A percentile compares a stretch with the other conserved stretches of the same genome.
Evolutionary conservation across 2,329 filamentous ascomycete species (phyloP).

Genomic region (Aspergillus sp.): DNA sequence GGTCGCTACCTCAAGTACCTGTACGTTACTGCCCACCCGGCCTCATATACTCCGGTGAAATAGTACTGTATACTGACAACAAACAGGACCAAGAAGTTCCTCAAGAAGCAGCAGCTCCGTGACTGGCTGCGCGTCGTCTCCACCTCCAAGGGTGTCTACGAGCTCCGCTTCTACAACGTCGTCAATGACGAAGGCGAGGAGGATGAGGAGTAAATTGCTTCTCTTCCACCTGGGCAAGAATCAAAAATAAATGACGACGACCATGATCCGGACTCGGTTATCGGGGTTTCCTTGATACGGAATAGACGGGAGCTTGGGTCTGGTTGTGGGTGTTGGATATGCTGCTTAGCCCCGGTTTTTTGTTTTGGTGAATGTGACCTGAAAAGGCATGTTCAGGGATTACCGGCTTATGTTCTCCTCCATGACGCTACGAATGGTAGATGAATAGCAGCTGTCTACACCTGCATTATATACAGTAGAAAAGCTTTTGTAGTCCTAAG

Average conservation of each 20-base stretch:
- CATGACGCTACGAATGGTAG: conserved; percentile 27
- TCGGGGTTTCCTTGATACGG: conserved; percentile 5
- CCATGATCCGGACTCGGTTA: background rate
- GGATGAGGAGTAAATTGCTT: conserved; percentile 80
- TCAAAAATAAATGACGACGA: background rate
- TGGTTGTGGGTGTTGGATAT: conserved; percentile 5
- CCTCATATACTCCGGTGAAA: background rate
- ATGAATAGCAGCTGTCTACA: conserved; percentile 17
- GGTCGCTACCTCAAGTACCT: conserved; percentile 99
- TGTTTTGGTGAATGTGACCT: background rate
- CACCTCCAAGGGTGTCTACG: conserved; percentile 96
- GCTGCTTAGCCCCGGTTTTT: background rate
- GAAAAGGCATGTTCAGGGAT: conserved; percentile 4
- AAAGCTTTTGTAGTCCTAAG: conserved; percentile 15
- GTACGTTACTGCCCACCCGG: conserved; percentile 47
- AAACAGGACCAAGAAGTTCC: conserved; percentile 96
- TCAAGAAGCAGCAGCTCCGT: conserved; percentile 99
- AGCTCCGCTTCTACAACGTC: conserved; percentile 99
- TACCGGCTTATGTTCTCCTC: conserved; percentile 4
- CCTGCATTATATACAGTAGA: conserved; percentile 2
- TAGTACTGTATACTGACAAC: background rate
- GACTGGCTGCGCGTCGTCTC: conserved; percentile 99
- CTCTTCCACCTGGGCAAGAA: background rate
- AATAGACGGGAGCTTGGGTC: conserved; percentile 5
- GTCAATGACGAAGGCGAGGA: conserved; percentile 97